A percentile compares a stretch with the other conserved stretches of the same genome.
phyloP scores from a whole-genome alignment of 2,329 filamentous ascomycete species.

The Ceratocystis albifundus region DNA sequence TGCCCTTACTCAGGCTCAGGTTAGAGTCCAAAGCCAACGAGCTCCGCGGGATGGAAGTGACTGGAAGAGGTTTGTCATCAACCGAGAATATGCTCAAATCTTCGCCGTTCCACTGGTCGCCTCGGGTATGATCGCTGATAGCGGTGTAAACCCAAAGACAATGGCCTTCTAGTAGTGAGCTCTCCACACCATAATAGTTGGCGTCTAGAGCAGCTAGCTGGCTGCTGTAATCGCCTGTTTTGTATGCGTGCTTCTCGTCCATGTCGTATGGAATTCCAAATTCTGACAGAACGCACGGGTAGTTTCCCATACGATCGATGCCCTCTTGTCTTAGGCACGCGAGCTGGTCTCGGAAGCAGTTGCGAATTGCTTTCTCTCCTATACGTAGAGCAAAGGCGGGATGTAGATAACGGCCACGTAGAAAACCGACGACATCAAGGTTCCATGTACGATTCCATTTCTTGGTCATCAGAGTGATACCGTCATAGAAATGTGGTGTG shows the following conservation, averaged over 20 bases:
- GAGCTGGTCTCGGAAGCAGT: constrained; percentile 83
- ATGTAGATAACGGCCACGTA: constrained; percentile 76
- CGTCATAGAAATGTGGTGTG: constrained; percentile 92
- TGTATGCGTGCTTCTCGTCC: constrained; percentile 92
- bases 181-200: constrained; percentile 87
- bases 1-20: constrained; percentile 14
- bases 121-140: constrained; percentile 74
- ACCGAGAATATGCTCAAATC: constrained; percentile 81
- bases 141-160: constrained; percentile 80
- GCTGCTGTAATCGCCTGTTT: constrained; percentile 87
- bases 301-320: constrained; percentile 72
- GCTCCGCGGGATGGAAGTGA: constrained; percentile 36
- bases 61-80: constrained; percentile 59
- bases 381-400: constrained; percentile 88
- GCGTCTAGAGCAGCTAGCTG: constrained; percentile 90
- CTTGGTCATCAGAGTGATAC: constrained; percentile 91
- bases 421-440: constrained; percentile 82
- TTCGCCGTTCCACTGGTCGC: constrained; percentile 96
- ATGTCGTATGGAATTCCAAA: constrained; percentile 98
- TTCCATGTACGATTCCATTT: constrained; percentile 99
- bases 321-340: constrained; percentile 75
- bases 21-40: constrained; percentile 21
- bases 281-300: constrained; percentile 82
- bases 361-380: constrained; percentile 85
- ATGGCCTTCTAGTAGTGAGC: constrained; percentile 70